Base-by-base conservation (phyloP, 2,329 filamentous ascomycete genomes). In the Zelopaecilomyces penicillatus region DNA sequence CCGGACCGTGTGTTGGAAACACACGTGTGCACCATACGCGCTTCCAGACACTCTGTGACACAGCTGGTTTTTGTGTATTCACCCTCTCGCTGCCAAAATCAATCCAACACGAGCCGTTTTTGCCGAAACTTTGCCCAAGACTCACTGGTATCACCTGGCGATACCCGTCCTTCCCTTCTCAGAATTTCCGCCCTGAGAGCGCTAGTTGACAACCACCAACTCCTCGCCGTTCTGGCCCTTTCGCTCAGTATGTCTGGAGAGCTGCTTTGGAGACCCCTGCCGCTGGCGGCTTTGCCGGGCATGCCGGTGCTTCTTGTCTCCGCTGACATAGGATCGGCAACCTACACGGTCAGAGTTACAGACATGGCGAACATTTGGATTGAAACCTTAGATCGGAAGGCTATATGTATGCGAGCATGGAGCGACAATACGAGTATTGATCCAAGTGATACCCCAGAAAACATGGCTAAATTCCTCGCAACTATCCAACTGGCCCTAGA, bases 331-430 rank as follows among this genome's bases (percentile, higher is more conserved):
- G 66, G 66, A 5, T 42, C 67, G 11, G 63, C 71, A 26, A 74
- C 78, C 8, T 90, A 90, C 65, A 72, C 67, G 2, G 60, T 90
- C 29, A 72, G 78, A 46, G 58, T 91, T 34, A 87, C 84, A 3
- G 86, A 91, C 58, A 70, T 89, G 47, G 80, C 76, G 57, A 76
- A 81, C 52, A 67, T 89, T n/a, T 93, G 86, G 86, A 65, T 68
- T 28, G 85, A 90, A 63, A 70, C 62, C 6, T 65, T 89, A 26
- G 74, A 80, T 45, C 69, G 78, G 26, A 70, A 68, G n/a, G 71
- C 68, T 8, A 83, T 91, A 45, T 73, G 81, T 44, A 66, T 71
- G 47, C 76, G 83, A 47, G 83, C 79, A 30, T 69, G 77, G 45
- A 65, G 74, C 27, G 73, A 82, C 52, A 74, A 80, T 53, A 85